Evolutionary conservation across 169 alveolate species (phyloP).

Genomic region (Plasmodium vinckei): DNA sequence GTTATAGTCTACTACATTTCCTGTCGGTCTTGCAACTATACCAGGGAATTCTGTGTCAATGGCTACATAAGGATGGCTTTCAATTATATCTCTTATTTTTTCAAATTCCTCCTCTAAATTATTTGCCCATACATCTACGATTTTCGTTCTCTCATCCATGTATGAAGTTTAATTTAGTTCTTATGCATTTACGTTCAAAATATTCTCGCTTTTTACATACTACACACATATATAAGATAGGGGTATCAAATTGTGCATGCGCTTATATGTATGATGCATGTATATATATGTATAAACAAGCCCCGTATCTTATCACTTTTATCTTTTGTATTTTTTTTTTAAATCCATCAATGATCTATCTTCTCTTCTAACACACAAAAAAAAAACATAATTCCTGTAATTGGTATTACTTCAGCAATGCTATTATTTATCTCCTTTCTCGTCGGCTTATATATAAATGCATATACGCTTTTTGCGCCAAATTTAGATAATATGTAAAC

Average conservation of each 20-base stretch:
- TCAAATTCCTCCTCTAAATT: constrained; percentile 93
- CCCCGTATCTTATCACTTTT: no score
- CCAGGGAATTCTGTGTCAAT: constrained; percentile 95
- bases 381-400: no score
- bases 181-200: constrained; percentile 7
- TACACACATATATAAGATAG: not conserved
- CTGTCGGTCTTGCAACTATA: constrained; percentile 93
- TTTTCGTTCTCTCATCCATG: constrained; percentile 89
- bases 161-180: constrained; percentile 40
- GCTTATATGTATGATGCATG: not conserved
- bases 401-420: no score
- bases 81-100: constrained; percentile 92
- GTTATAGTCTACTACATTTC: constrained; percentile 92
- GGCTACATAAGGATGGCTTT: constrained; percentile 92
- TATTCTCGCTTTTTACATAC: constrained; percentile 8
- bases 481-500: not conserved
- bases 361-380: no score
- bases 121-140: constrained; percentile 90
- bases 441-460: no score
- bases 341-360: no score
- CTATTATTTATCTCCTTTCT: no score
- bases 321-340: no score
- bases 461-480: not conserved
- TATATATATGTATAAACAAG: no score
- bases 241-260: not conserved